phyloP scores from a whole-genome alignment of 306 rosid species.

The Dalbergia cultrata region DNA sequence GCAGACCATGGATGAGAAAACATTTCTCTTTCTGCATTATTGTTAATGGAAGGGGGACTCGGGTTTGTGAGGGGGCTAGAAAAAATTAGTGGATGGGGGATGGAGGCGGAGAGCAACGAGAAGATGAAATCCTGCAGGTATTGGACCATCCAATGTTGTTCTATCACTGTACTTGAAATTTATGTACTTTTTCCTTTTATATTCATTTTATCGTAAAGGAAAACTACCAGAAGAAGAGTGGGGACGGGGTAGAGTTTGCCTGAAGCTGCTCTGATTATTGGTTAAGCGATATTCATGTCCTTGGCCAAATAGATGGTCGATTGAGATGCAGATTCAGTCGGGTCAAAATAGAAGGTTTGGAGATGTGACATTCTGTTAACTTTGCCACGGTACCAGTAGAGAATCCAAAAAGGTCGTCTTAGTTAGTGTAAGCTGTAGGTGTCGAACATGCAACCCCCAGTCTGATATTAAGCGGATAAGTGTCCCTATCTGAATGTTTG shows the following conservation, averaged over 20 bases:
- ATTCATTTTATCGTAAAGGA: constrained; percentile 65
- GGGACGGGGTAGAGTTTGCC: constrained; percentile 38
- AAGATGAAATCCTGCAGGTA: constrained; percentile 48
- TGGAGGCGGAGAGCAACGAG: constrained; percentile 37
- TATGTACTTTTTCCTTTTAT: constrained; percentile 56
- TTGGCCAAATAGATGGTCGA: constrained; percentile 25
- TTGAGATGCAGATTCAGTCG: constrained; percentile 38
- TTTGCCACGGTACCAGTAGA: constrained; percentile 48
- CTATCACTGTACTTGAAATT: constrained; percentile 59
- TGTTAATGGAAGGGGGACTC: constrained; percentile 39
- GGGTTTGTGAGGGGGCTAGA: constrained; percentile 18
- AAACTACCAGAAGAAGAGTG: constrained; percentile 51
- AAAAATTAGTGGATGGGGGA: not conserved
- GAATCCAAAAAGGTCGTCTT: constrained; percentile 50
- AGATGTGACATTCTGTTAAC: constrained; percentile 46
- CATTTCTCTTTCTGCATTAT: constrained; percentile 40
- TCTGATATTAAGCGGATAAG: constrained; percentile 36
- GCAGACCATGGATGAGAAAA: constrained; percentile 35
- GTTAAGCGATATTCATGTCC: constrained; percentile 1
- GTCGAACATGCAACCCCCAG: constrained; percentile 55
- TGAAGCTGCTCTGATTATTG: constrained; percentile 41
- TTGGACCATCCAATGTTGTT: constrained; percentile 58
- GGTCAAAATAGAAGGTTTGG: constrained; percentile 39
- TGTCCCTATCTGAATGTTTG: constrained; percentile 42
- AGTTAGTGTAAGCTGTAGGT: constrained; percentile 67